Base-by-base conservation (phyloP, 768 basidiomycete species). In the Suillus hirtellus region DNA sequence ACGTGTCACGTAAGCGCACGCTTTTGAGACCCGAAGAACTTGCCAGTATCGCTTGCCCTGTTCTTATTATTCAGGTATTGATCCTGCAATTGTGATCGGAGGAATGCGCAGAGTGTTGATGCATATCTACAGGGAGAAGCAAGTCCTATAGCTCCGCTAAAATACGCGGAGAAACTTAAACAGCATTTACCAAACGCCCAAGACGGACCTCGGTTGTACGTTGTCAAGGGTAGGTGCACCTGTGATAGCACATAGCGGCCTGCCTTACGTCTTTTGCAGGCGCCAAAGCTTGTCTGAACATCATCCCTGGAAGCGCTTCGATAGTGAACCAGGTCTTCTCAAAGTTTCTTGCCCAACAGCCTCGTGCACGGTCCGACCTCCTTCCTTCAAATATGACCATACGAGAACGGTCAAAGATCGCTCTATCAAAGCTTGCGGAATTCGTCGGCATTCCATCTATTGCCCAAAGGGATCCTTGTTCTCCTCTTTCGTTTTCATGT, bases 401-500 rank as follows among this genome's bases (percentile, higher is more conserved):
- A 5, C 62, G 69, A 24, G 83, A 86, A 34, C 82, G 86, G 27
- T 87, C 90, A 82, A 71, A 74, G 54, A 68, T 67, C 3, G 90
- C 90, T 0, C 73, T 93, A 7, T 73, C 67, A 10, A 80, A 75
- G 56, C 78, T 91, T 42, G 80, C 86, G 11, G 80, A 84, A 37
- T 73, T 89, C n/a, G 77, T 76, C 17, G 76, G 73, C 19, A 79
- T 84, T 66, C 72, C 80, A 14, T 72, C 73, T 27, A 80, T 88
- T 42, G 77, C 79, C 11, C 70, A 75, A 12, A 82, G 85, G 34
- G 80, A 88, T 68, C 86, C 89, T 12, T 63, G 70, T n/a, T 89
- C 84, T 6, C 77, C 86, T 1, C 76, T 92, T 58, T 90, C 89
- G 8, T 92, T 92, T 69, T 89, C 83, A 12, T 86, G 86, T 66